Conservation (phyloP, 2,329 filamentous ascomycete species). For the Phoma herbarum region DNA sequence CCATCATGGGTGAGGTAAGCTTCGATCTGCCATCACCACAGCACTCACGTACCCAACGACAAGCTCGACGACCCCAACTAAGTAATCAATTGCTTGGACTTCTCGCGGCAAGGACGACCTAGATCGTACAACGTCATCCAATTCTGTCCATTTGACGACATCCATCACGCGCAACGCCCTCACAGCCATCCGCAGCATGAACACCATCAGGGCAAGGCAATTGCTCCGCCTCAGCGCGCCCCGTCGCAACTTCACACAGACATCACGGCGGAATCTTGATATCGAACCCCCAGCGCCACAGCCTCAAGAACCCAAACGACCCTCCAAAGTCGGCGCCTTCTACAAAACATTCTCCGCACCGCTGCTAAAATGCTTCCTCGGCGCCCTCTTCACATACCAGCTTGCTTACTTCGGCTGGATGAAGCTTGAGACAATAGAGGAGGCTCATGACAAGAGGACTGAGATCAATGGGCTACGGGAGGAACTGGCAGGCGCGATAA, state of each 20-base stretch:
- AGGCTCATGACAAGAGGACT: constrained; percentile 61
- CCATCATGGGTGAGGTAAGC: background rate
- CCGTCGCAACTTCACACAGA: constrained; percentile 5
- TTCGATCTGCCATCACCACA: background rate
- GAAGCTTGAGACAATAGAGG: constrained; percentile 77
- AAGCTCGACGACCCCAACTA: background rate
- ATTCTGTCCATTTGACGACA: background rate
- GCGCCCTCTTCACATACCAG: constrained; percentile 82
- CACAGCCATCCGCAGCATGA: constrained; percentile 1
- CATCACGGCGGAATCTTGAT: constrained; percentile 5
- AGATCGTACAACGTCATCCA: background rate
- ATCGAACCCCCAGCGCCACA: constrained; percentile 13
- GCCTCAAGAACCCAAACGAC: constrained; percentile 49
- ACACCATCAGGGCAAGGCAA: constrained; percentile 7
- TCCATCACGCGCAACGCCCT: background rate
- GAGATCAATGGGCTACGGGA: constrained; percentile 34
- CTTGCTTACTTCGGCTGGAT: constrained; percentile 77
- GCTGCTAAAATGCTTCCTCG: constrained; percentile 75
- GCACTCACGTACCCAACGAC: background rate
- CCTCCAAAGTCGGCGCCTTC: constrained; percentile 61
- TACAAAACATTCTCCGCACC: constrained; percentile 79
- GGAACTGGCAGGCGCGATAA: constrained; percentile 36
- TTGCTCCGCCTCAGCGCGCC: constrained; percentile 4
- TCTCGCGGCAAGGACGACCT: background rate
- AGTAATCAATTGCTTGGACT: background rate